Conservation (phyloP, 2,329 filamentous ascomycete species). For the Trematosphaeria pertusa region DNA sequence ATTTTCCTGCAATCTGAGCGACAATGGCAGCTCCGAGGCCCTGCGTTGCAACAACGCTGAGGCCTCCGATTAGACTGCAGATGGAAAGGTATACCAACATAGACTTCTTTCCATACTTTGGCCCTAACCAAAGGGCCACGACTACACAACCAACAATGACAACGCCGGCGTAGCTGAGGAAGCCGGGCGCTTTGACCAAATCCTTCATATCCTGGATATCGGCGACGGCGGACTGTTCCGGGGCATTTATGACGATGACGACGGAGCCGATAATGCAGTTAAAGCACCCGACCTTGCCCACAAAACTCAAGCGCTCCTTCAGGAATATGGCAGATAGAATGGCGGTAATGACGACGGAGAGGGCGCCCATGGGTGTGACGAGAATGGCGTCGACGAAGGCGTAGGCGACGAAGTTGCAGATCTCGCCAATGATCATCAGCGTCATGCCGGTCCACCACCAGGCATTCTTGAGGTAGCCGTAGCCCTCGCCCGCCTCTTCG, state of each 20-base stretch:
- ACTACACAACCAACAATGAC: slow-evolving; percentile 76
- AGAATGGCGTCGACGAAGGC: slow-evolving; percentile 96
- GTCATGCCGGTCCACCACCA: slow-evolving; percentile 98
- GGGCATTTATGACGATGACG: slow-evolving; percentile 93
- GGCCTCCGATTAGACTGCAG: slow-evolving; percentile 90
- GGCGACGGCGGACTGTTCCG: slow-evolving; percentile 80
- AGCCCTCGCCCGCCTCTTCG: slow-evolving; percentile 93
- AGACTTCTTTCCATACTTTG: slow-evolving; percentile 91
- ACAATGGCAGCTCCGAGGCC: slow-evolving; percentile 91
- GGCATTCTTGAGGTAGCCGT: slow-evolving; percentile 92
- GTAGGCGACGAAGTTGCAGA: slow-evolving; percentile 97
- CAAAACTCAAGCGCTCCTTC: slow-evolving; percentile 92
- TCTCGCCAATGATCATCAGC: slow-evolving; percentile 94
- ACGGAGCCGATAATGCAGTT: slow-evolving; percentile 92
- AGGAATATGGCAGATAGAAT: slow-evolving; percentile 92
- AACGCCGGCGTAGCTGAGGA: slow-evolving; percentile 83
- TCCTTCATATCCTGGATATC: slow-evolving; percentile 92
- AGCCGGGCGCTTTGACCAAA: slow-evolving; percentile 85
- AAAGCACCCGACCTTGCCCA: slow-evolving; percentile 95
- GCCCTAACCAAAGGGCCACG: slow-evolving; percentile 80
- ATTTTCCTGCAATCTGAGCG: slow-evolving; percentile 78
- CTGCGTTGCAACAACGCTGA: slow-evolving; percentile 95
- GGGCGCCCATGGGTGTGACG: slow-evolving; percentile 87
- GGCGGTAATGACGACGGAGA: slow-evolving; percentile 91
- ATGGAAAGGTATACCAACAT: slow-evolving; percentile 98